Evolutionary conservation across 2,329 filamentous ascomycete genomes (phyloP), one percentile per base, ranked within the genome.

Genomic region (Scedosporium boydii): DNA sequence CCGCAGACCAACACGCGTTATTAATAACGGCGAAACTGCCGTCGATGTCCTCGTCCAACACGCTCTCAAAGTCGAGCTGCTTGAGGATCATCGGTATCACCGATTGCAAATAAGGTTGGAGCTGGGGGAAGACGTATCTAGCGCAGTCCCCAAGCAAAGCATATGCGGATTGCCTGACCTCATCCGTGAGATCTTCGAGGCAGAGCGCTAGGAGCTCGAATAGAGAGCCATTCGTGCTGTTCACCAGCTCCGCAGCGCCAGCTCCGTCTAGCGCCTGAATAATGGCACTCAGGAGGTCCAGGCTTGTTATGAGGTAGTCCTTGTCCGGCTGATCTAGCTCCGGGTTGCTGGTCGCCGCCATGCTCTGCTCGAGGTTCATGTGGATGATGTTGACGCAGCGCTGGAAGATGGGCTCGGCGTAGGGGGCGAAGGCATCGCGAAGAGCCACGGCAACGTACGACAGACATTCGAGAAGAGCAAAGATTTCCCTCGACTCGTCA

Each of bases 1-100:
- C 95, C 26, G 87, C 87, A 6, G 93, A 96, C 95, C 95, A 99
- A 77, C 93, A 98, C 23, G 95, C 93, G 72, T 99, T 99, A 82
- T 98, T 99, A 64, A 98, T 87, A 34, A 98, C 93, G 64, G 92
- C 91, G 73, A 96, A 97, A 14, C 87, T 88, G 18, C 85, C 89
- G 66, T 96, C 91, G 57, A 91, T 86, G 64, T 92, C 89, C 68
- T 96, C 91, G 64, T 93, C 89, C 18, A 86, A 76, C 59, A 92
- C 83, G 62, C 81, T 82, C 65, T 92, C 88, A 67, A 96, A 79
- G 67, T 98, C 93, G 29, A 99, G 84, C 72, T 98, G 93, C 69
- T 87, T 85, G 66, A 97, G 83, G n/a, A 97, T 78, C 58, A 93
- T 86, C 0, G 91, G 89, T 71, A 98, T 78, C 62, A 98, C 82